Conservation (phyloP, 2,329 filamentous ascomycete genomes). For the Camptophora hylomeconis region DNA sequence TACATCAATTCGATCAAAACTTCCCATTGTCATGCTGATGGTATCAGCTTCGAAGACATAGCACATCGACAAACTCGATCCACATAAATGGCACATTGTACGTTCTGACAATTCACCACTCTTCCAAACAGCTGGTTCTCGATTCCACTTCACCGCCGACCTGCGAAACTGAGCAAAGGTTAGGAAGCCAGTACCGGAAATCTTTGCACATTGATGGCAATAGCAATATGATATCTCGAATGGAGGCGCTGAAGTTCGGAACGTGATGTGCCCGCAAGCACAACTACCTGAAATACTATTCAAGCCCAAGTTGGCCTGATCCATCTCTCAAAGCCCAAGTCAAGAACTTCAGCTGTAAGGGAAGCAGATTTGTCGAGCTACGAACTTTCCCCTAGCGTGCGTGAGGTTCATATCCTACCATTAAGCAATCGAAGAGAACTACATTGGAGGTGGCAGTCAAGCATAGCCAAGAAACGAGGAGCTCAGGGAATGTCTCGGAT, state of each 20-base stretch:
- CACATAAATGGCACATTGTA: slow-evolving; percentile 33
- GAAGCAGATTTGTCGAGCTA: too few species aligned
- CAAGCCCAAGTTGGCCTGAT: too few species aligned
- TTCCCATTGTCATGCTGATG: slow-evolving; percentile 27
- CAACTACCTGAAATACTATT: slow-evolving; percentile 13
- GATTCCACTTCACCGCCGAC: slow-evolving; percentile 21
- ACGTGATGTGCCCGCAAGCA: slow-evolving; percentile 13
- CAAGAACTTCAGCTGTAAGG: too few species aligned
- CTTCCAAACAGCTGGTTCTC: slow-evolving; percentile 20
- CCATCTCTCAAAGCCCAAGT: too few species aligned
- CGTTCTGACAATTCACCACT: slow-evolving; percentile 29
- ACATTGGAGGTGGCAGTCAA: too few species aligned
- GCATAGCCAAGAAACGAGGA: too few species aligned
- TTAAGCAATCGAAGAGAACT: too few species aligned
- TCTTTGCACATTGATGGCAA: slow-evolving; percentile 36
- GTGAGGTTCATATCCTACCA: too few species aligned
- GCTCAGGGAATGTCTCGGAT: too few species aligned
- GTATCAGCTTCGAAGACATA: slow-evolving; percentile 23
- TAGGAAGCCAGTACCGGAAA: slow-evolving; percentile 34
- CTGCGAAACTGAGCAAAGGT: slow-evolving; percentile 29
- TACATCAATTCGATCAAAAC: slow-evolving; percentile 27
- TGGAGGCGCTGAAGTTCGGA: slow-evolving; percentile 17
- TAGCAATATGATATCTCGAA: slow-evolving; percentile 30
- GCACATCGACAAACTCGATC: slow-evolving; percentile 33
- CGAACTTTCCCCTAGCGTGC: too few species aligned